Conservation (phyloP, 768 basidiomycete genomes). For the Baorangia bicolor region DNA sequence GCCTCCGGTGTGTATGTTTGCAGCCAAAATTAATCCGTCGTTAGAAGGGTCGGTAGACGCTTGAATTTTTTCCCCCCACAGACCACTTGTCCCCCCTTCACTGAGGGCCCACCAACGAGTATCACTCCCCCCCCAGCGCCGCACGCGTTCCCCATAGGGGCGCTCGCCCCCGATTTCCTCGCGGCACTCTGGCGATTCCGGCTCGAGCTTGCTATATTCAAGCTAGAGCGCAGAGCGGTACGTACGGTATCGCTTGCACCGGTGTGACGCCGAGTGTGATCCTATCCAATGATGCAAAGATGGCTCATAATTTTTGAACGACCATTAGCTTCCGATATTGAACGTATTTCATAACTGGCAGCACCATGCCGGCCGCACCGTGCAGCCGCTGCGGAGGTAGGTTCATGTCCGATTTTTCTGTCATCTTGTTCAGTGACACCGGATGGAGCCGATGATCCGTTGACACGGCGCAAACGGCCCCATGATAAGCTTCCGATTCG, state of each 20-base stretch:
- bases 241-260: not conserved
- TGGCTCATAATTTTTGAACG: not conserved
- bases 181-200: constrained; percentile 17
- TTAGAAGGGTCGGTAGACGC: not conserved
- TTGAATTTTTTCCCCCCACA: not conserved
- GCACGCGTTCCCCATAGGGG: not conserved
- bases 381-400: constrained; percentile 5
- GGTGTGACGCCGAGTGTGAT: not conserved
- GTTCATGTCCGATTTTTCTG: not conserved
- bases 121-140: not conserved
- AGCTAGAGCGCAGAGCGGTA: constrained; percentile 24
- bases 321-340: constrained; percentile 19
- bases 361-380: not conserved
- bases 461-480: not conserved
- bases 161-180: constrained; percentile 10
- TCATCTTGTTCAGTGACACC: not conserved
- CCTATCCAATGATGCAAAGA: not conserved
- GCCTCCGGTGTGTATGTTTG: not conserved
- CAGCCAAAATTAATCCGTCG: not conserved
- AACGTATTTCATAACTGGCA: constrained; percentile 15
- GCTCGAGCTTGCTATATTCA: constrained; percentile 20
- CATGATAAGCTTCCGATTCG: constrained; percentile 4
- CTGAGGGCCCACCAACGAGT: not conserved
- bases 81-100: not conserved
- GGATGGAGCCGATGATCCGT: not conserved